phyloP scores from a whole-genome alignment of 768 basidiomycete species.

The Lentinula lateritia region DNA sequence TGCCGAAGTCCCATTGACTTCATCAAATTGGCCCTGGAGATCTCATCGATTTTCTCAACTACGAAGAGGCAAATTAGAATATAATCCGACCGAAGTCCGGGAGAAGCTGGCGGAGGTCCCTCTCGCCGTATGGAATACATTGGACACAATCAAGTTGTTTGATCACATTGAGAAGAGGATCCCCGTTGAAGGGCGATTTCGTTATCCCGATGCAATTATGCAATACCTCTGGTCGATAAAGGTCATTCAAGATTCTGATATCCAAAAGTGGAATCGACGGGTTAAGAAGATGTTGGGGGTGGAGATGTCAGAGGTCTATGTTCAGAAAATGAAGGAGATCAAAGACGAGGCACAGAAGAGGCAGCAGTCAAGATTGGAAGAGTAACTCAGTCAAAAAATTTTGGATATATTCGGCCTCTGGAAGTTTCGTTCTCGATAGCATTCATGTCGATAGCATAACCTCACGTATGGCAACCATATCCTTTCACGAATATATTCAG shows the following conservation, averaged over 20 bases:
- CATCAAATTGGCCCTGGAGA: neutral
- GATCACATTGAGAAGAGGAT: neutral
- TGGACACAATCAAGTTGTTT: no score
- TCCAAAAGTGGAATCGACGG: neutral
- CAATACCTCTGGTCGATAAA: neutral
- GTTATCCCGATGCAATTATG: neutral
- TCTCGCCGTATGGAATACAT: no score
- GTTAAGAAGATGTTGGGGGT: neutral
- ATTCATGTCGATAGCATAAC: no score
- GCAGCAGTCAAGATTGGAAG: neutral
- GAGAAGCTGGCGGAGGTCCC: neutral
- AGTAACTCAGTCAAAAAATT: constrained; percentile 15
- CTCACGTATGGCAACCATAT: no score
- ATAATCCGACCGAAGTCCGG: no score
- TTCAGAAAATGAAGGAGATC: neutral
- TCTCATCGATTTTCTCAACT: no score
- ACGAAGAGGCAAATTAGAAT: no score
- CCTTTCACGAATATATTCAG: no score
- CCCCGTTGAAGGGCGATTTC: neutral
- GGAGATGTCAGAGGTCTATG: neutral
- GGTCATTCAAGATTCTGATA: neutral
- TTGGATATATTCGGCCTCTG: constrained; percentile 16
- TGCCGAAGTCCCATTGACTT: neutral
- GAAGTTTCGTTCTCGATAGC: no score
- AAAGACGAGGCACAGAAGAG: neutral